Base-by-base conservation (phyloP, 2,329 filamentous ascomycete genomes). In the Alternaria brassicicola region DNA sequence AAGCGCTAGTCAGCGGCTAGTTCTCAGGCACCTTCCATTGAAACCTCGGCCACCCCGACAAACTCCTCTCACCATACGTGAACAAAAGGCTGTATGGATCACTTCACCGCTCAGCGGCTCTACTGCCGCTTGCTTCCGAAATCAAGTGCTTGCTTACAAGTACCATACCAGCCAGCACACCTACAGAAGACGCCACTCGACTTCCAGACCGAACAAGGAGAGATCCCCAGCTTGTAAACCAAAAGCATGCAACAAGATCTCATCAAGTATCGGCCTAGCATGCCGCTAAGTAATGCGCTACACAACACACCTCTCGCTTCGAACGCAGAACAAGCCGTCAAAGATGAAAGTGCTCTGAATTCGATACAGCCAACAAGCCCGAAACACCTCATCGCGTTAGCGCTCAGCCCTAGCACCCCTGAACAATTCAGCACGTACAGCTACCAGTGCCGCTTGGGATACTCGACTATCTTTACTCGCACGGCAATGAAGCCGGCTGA, bases 351-450 rank as follows among this genome's bases (percentile, higher is more conserved):
- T 49, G 54, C 57, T 49, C 28, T 45, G n/a, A 52, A 52, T 59
- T 51, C 52, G 45, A 63, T 53, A 53, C 48, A 45, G 47, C 38
- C 52, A 48, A 25, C 30, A 58, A 38, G 43, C 10, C 39, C 25
- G 38, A 42, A 21, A 42, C 15, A 48, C 52, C 42, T 9, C 19
- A 52, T 41, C 10, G n/a, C 42, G 52, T 48, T 58, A 61, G 58
- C n/a, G 47, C 23, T 21, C 17, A 31, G 23, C 21, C 15, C 21
- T 28, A 33, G 23, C 15, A 21, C 41, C 49, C 48, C 42, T 47
- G 35, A 55, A 43, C 55, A 57, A 25, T 28, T 23, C 33, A 59
- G 39, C 21, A 9, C 50, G 28, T 49, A 19, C 5, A 9, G 26
- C 41, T 13, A 26, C 35, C 12, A 57, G 33, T 46, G 17, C 39